Conservation (phyloP, 495 filamentous ascomycete species). For the Cercophora sp. region DNA sequence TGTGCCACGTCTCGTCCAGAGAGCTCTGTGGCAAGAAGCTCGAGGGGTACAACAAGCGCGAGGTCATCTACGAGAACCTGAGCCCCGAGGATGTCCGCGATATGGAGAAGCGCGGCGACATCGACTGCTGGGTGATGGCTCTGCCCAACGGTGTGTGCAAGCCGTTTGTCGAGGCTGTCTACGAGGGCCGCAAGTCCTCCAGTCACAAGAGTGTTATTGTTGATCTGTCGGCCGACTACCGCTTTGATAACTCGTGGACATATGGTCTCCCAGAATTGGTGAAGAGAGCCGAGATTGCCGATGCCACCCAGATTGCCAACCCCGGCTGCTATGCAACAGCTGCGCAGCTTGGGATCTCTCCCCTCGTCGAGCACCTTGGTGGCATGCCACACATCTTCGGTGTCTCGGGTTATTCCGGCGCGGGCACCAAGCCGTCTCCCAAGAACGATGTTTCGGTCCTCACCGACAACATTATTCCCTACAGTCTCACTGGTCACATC, state of each 20-base stretch:
- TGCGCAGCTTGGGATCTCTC: conserved; percentile 87
- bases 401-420: conserved; percentile 92
- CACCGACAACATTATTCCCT: conserved; percentile 85
- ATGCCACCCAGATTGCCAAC: conserved; percentile 85
- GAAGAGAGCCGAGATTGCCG: conserved; percentile 68
- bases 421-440: conserved; percentile 89
- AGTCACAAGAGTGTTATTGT: conserved; percentile 76
- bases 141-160: conserved; percentile 96
- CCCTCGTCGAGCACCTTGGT: conserved; percentile 71
- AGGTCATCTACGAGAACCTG: conserved; percentile 91
- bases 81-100: conserved; percentile 82
- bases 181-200: conserved; percentile 56
- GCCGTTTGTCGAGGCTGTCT: conserved; percentile 89
- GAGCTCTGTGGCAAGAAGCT: conserved; percentile 89
- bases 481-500: conserved; percentile 91
- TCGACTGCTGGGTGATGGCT: conserved; percentile 99
- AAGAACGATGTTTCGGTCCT: conserved; percentile 94
- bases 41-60: conserved; percentile 87
- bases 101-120: conserved; percentile 86
- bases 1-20: conserved; percentile 89
- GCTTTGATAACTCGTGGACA: conserved; percentile 86
- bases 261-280: conserved; percentile 94
- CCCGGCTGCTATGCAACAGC: conserved; percentile 97
- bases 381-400: conserved; percentile 86
- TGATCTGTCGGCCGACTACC: conserved; percentile 92